Evolutionary conservation across 2,329 filamentous ascomycete genomes (phyloP).

Genomic region (Xylaria sp.): DNA sequence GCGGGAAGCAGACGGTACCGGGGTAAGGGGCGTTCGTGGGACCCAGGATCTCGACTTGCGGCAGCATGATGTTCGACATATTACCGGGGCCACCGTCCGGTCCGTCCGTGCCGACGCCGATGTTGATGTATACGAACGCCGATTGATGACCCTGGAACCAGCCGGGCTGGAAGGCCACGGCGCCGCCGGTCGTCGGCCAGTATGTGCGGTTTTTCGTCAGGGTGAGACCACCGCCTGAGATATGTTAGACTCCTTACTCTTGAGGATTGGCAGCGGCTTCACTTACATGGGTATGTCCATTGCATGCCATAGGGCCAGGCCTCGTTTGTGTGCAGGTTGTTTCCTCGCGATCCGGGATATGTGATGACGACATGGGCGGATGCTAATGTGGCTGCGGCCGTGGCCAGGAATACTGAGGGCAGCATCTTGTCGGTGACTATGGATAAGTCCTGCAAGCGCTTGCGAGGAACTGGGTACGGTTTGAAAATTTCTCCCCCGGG

Average conservation of each 20-base stretch:
- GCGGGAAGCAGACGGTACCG: constrained; percentile 82
- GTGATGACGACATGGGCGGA: constrained; percentile 76
- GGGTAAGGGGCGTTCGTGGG: constrained; percentile 80
- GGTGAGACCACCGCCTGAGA: constrained; percentile 73
- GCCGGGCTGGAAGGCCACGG: constrained; percentile 84
- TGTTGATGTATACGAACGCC: constrained; percentile 83
- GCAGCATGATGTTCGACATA: constrained; percentile 79
- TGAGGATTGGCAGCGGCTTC: background rate
- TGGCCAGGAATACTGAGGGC: constrained; percentile 39
- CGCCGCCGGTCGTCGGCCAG: constrained; percentile 84
- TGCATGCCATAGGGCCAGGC: constrained; percentile 86
- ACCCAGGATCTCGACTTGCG: constrained; percentile 76
- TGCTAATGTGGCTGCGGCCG: constrained; percentile 45
- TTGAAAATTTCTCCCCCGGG: background rate
- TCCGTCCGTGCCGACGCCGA: constrained; percentile 71
- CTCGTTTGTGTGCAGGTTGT: constrained; percentile 75
- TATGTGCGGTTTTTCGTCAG: constrained; percentile 78
- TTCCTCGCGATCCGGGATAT: constrained; percentile 81
- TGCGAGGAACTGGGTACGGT: background rate
- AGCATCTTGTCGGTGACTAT: constrained; percentile 37
- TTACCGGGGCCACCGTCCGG: constrained; percentile 65
- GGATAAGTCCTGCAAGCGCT: background rate
- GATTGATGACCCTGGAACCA: constrained; percentile 89
- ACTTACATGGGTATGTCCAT: constrained; percentile 90
- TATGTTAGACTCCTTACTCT: constrained; percentile 8